Base-by-base conservation (phyloP, 495 filamentous ascomycete species). In the Trichoderma parareesei region DNA sequence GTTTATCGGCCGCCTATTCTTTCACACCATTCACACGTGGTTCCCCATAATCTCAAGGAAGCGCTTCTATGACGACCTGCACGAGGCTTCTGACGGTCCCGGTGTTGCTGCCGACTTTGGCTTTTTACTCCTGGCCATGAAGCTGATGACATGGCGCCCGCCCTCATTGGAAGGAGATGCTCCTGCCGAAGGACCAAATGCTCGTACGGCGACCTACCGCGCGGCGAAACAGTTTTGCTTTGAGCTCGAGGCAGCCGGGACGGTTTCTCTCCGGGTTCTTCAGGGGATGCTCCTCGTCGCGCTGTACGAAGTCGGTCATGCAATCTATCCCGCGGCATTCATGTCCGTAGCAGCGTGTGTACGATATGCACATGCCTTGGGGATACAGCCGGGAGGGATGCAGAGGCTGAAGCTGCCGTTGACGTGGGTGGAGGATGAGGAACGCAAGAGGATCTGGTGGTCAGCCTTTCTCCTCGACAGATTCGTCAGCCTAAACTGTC, bases 341-440 rank as follows among this genome's bases (percentile, higher is more conserved):
- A 49, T 49, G 46, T 49, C 46, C 20, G 18, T 49, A 20, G 46
- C 46, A 49, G 46, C 46, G 46, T 49, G 46, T 49, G 46, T 49
- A 20, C 46, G 46, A 20, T 49, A 49, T 20, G 46, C 46, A 20
- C 46, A 49, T 49, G 46, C 16, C 0, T 6, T 49, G 4, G 46
- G 46, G 16, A 49, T 49, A 49, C 46, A 49, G 4, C 46, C 46
- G 9, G 46, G 46, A 49, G 46, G 46, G n/a, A 5, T 49, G 46
- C 46, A 49, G n/a, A n/a, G 46, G 18, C 46, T 49, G 18, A 49
- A 49, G 9, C 46, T 49, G 20, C 46, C 46, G n/a, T 49, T 49
- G 8, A 49, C 46, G 46, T 49, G 46, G 46, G n/a, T 49, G 18
- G 46, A 49, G 8, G 46, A 49, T 16, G 46, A 49, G 18, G 46